Conservation (phyloP, 208 protist genomes). For the Leishmania amazonensis region DNA sequence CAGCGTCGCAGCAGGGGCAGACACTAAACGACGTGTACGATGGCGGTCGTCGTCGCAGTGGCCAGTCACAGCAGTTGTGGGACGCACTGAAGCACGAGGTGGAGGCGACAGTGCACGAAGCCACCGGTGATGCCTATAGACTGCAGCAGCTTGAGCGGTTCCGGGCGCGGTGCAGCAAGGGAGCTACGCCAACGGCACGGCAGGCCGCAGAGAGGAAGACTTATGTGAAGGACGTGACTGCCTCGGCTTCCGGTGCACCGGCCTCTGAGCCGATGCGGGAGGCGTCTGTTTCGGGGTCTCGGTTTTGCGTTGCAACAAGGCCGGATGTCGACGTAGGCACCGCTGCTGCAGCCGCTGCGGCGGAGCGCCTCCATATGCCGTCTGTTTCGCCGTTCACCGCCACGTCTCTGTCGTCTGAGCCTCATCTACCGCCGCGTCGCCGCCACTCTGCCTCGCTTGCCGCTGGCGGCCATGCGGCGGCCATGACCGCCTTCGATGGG, state of each 20-base stretch:
- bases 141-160: conserved; percentile 69
- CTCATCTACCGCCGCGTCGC: conserved; percentile 10
- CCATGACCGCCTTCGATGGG: conserved; percentile 22
- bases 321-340: not conserved
- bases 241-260: not conserved
- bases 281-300: not conserved
- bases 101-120: conserved; percentile 49
- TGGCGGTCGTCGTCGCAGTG: conserved; percentile 10
- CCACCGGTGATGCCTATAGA: conserved; percentile 79
- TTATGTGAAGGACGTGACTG: no score
- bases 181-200: not conserved
- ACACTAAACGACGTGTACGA: not conserved
- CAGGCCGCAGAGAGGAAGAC: not conserved
- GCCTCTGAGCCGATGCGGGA: not conserved
- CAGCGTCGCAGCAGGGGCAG: not conserved
- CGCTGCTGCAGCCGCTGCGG: not conserved
- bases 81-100: conserved; percentile 61
- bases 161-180: conserved; percentile 13
- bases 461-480: conserved; percentile 14
- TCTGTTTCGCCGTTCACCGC: not conserved
- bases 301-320: not conserved
- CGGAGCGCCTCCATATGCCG: not conserved
- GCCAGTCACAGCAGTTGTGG: conserved; percentile 56
- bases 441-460: conserved; percentile 13
- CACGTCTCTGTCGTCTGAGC: not conserved